Conservation (phyloP, 2,329 filamentous ascomycete species). For the Neofusicoccum kwambonambiense region DNA sequence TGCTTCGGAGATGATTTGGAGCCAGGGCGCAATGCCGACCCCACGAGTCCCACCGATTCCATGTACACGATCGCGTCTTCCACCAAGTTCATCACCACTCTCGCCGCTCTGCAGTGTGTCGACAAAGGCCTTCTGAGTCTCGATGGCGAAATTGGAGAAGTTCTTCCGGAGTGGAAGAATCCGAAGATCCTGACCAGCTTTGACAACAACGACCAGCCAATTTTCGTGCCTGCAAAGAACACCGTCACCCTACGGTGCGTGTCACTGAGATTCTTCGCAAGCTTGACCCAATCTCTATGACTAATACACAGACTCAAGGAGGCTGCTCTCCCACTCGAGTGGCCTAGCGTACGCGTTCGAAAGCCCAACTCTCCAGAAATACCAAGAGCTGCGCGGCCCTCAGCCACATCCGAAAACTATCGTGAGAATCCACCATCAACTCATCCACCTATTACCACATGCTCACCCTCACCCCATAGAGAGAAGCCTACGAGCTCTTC, state of each 20-base stretch:
- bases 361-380: constrained; percentile 18
- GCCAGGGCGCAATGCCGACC: constrained; percentile 1
- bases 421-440: neutral
- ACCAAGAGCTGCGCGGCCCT: neutral
- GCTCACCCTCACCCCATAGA: neutral
- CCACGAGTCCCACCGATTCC: neutral
- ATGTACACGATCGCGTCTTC: constrained; percentile 35
- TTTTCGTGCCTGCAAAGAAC: constrained; percentile 17
- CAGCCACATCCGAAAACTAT: neutral
- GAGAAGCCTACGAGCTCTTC: constrained; percentile 21
- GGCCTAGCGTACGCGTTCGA: constrained; percentile 27
- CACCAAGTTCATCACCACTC: constrained; percentile 39
- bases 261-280: too few relatives aligned
- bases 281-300: too few relatives aligned
- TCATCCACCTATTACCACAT: neutral
- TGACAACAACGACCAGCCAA: constrained; percentile 25
- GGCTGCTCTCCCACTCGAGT: constrained; percentile 28
- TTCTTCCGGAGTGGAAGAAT: constrained; percentile 32
- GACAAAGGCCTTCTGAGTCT: constrained; percentile 33
- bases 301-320: neutral
- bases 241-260: neutral
- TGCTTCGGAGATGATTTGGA: neutral
- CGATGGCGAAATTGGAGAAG: constrained; percentile 30
- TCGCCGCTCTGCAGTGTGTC: constrained; percentile 35
- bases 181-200: constrained; percentile 27